Base-by-base conservation (phyloP, 106 monocot species). In the Dendrobium catenatum region DNA sequence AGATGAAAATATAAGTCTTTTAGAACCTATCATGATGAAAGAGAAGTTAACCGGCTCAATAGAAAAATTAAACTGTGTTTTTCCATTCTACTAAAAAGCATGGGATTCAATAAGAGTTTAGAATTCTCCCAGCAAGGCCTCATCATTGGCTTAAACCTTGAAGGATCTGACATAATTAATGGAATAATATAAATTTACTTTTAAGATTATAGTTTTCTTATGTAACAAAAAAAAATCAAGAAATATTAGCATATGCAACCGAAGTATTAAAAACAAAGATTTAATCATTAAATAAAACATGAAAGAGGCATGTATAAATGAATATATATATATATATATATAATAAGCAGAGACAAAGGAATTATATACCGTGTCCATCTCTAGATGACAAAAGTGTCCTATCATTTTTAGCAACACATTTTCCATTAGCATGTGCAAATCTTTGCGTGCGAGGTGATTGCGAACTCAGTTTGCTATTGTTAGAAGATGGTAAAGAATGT, bases 401-500 rank as follows among this genome's bases (percentile, higher is more conserved):
- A 55, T 92, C 90, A 76, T 77, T 89, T 84, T 75, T 85, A 29
- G 33, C 13, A 75, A 78, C 42, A 74, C 74, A 42, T 74, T 74
- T 74, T 2, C 74, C 74, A 44, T 20, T 70, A 33, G 10, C 70
- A 80, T 84, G 93, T 33, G 84, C 68, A 79, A 79, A 61, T 87
- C 66, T 88, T 42, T 89, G 89, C 17, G 88, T 84, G 40, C 87
- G 77, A 42, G 89, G 89, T 26, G 95, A 88, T 15, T 89, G 73
- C 22, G 89, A 89, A 78, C 73, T 81, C 70, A 87, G 48, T 83
- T 89, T 98, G 41, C 94, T 88, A 91, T 90, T 91, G 29, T 33
- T 37, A 29, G 86, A 83, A 16, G 88, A 77, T 72, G 96, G 98
- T 51, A 95, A 81, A 61, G 98, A 98, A 85, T 95, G 92, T 27